Base-by-base conservation (phyloP, 768 basidiomycete genomes). In the Tricholoma terreum region DNA sequence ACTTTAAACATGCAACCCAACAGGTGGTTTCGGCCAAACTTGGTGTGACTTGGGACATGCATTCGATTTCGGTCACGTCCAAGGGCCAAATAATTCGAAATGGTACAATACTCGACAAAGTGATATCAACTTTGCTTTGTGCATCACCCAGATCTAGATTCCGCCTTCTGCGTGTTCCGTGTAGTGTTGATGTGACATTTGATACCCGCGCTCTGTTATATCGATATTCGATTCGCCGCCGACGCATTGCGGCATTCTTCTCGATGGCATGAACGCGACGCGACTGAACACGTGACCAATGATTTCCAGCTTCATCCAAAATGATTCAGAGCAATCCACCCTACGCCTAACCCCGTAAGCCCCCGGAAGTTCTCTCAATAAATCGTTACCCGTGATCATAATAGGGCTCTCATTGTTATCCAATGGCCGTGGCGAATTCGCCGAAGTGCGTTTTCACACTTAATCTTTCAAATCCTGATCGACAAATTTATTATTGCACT, bases 251-350 rank as follows among this genome's bases (percentile, higher is more conserved):
- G n/a, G n/a, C 31, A 14, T 27, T 11, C 12, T 35, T 1, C 19
- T 31, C n/a, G n/a, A 24, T 51, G n/a, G n/a, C n/a, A n/a, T 9
- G 34, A 24, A 57, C 58, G 60, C 60, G 60, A 55, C 59, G 59
- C 58, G 60, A 15, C 42, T 31, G 27, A 19, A 65, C 66, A 67
- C 66, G 64, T 67, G 63, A 4, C 11, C 30, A n/a, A 3, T 42
- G 19, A 54, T 12, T 21, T 40, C 24, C 17, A 46, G 30, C 57
- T 54, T 58, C 66, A 74, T 74, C 74, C 74, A 69, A 43, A 58
- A 24, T 36, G 34, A 31, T 52, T 55, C 45, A 58, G 49, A 52
- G 48, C 68, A 68, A 74, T 75, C 74, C 75, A 75, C 67, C 74
- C 59, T 66, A 59, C 60, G 60, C 60, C 62, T 58, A 45, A 46